Conservation (phyloP, 140 eudicot genomes). For the Flaveria floridana region DNA sequence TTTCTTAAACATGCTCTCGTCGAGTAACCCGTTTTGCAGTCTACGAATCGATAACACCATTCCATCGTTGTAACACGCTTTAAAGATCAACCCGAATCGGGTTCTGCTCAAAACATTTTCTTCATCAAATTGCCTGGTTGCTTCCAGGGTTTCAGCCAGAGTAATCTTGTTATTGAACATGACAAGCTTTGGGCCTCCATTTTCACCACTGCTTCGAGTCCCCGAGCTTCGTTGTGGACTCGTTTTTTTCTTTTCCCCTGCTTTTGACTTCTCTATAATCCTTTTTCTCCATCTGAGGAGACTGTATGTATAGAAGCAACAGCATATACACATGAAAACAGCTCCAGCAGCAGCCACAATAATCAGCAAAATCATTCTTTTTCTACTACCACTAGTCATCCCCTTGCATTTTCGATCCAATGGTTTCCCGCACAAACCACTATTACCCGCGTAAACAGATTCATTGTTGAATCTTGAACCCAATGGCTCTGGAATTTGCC, state of each 20-base stretch:
- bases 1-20: slow-evolving; percentile 57
- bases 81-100: slow-evolving; percentile 65
- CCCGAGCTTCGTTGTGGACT: slow-evolving; percentile 70
- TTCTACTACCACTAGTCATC: slow-evolving; percentile 32
- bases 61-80: slow-evolving; percentile 81
- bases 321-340: slow-evolving; percentile 44
- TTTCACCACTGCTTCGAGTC: slow-evolving; percentile 68
- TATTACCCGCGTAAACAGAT: slow-evolving; percentile 48
- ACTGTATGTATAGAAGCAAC: slow-evolving; percentile 65
- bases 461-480: slow-evolving; percentile 54
- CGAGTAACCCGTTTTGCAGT: slow-evolving; percentile 54
- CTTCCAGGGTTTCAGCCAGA: slow-evolving; percentile 79
- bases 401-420: slow-evolving; percentile 48
- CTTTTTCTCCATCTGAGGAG: slow-evolving; percentile 68
- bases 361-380: slow-evolving; percentile 50
- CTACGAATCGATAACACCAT: slow-evolving; percentile 84
- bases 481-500: slow-evolving; percentile 58
- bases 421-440: slow-evolving; percentile 68
- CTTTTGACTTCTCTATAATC: slow-evolving; percentile 45
- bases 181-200: slow-evolving; percentile 78
- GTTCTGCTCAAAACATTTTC: slow-evolving; percentile 76
- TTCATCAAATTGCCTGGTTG: slow-evolving; percentile 87
- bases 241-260: slow-evolving; percentile 62
- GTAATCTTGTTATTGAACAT: slow-evolving; percentile 93
- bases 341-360: slow-evolving; percentile 56